Evolutionary conservation across 768 basidiomycete species (phyloP).

Genomic region (Pulveroboletus ravenelii): DNA sequence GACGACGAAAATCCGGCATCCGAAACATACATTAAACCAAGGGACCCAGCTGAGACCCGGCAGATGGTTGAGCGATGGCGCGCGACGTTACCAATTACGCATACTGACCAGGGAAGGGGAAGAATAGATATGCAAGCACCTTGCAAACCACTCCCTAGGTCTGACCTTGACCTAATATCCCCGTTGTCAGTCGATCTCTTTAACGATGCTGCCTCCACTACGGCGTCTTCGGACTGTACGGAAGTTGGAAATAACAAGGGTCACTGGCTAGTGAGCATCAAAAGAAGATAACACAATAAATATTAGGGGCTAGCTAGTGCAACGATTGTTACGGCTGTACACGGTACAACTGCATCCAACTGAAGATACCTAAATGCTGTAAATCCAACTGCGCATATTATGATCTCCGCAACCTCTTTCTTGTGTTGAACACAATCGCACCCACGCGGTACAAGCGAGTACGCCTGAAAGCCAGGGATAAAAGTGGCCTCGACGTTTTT

Average conservation of each 20-base stretch:
- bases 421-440: constrained; percentile 45
- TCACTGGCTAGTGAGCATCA: constrained; percentile 30
- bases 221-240: constrained; percentile 30
- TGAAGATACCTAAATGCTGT: neutral
- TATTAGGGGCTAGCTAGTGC: neutral
- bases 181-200: constrained; percentile 22
- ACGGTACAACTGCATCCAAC: neutral
- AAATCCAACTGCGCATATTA: neutral
- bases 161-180: constrained; percentile 13
- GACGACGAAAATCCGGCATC: constrained; percentile 5
- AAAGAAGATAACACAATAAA: constrained; percentile 18
- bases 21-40: constrained; percentile 21
- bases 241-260: constrained; percentile 29
- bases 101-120: constrained; percentile 9
- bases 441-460: constrained; percentile 53
- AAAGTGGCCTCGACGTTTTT: constrained; percentile 45
- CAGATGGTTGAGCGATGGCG: constrained; percentile 32
- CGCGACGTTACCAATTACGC: constrained; percentile 19
- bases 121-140: constrained; percentile 7
- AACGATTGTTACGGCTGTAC: neutral
- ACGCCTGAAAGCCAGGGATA: constrained; percentile 41
- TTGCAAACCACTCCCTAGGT: neutral
- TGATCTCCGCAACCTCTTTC: constrained; percentile 20
- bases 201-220: constrained; percentile 23
- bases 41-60: constrained; percentile 20